Evolutionary conservation across 2,329 filamentous ascomycete species (phyloP).

Genomic region (Lithohypha guttulata): DNA sequence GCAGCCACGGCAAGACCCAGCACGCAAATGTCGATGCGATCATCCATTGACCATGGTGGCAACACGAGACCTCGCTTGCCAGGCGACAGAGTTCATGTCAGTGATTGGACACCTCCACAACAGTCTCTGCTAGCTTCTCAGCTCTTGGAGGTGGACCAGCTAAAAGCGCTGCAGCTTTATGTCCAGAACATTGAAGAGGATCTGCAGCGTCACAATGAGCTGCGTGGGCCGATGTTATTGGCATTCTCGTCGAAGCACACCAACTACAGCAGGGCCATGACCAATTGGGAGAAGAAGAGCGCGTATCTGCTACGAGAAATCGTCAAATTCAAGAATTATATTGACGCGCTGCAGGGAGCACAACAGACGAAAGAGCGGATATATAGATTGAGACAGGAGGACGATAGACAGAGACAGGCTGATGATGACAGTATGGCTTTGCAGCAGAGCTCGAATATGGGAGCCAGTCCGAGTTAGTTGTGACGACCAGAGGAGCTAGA

Average conservation of each 20-base stretch:
- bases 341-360: slow-evolving; percentile 69
- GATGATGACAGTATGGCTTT: slow-evolving; percentile 10
- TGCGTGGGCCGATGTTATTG: slow-evolving; percentile 75
- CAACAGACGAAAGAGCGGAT: slow-evolving; percentile 60
- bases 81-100: slow-evolving; percentile 72
- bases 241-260: slow-evolving; percentile 77
- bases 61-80: slow-evolving; percentile 58
- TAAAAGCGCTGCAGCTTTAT: slow-evolving; percentile 63
- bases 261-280: slow-evolving; percentile 75
- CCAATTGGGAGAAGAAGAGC: slow-evolving; percentile 95
- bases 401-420: slow-evolving; percentile 11
- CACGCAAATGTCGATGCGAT: slow-evolving; percentile 52
- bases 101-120: slow-evolving; percentile 79
- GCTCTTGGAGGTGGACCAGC: slow-evolving; percentile 68
- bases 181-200: slow-evolving; percentile 80
- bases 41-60: slow-evolving; percentile 55
- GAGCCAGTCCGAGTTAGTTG: too few relatives aligned
- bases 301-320: slow-evolving; percentile 85
- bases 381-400: slow-evolving; percentile 34
- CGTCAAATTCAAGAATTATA: slow-evolving; percentile 93
- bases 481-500: too few relatives aligned
- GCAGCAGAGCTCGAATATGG: not conserved
- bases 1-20: slow-evolving; percentile 42
- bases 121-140: slow-evolving; percentile 82
- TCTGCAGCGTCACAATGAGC: slow-evolving; percentile 73